Evolutionary conservation across 2,329 filamentous ascomycete species (phyloP), one percentile per base, ranked within the genome.

Genomic region (Dothistroma septosporum): DNA sequence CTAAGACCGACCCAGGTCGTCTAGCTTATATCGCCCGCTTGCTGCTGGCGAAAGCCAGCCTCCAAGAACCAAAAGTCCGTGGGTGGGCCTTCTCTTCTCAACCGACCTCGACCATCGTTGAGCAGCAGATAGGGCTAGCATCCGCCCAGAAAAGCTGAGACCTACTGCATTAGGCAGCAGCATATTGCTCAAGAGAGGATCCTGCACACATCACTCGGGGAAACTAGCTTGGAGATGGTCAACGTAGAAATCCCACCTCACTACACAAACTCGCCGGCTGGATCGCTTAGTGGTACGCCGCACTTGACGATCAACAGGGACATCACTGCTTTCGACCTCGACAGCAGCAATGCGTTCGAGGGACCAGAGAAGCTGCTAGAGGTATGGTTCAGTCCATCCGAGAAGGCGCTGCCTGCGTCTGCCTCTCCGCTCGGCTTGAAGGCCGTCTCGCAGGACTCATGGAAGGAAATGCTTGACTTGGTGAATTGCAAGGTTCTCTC

Each of bases 401-500:
- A 92, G 55, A 81, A 85, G 66, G 82, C 87, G 62, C 83, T 96
- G 44, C 89, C 92, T 19, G 79, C 85, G 4, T 84, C 86, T 57
- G 87, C 87, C 59, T 85, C 86, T 65, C 86, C 88, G 19, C 81
- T 86, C 74, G 94, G 94, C 28, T 80, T 99, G 73, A 97, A 97
- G 81, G 85, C 87, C 8, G 92, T 99, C 35, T 81, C 88, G 19
- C 83, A 87, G 60, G 90, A 96, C 56, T 87, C 85, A 55, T 99
- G 94, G 94, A 95, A 95, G 76, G 87, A 87, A 61, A 97, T 99
- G 94, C 85, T 99, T 61, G 94, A 99, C 75, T 84, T 97, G 73
- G 94, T 99, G 78, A 96, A 97, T 76, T 99, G 94, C 87, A 94
- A 99, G 80, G 92, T 99, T 58, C 83, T 99, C 59, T 99, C 94